phyloP scores from a whole-genome alignment of 2,329 filamentous ascomycete genomes.

The Trichothecium roseum region DNA sequence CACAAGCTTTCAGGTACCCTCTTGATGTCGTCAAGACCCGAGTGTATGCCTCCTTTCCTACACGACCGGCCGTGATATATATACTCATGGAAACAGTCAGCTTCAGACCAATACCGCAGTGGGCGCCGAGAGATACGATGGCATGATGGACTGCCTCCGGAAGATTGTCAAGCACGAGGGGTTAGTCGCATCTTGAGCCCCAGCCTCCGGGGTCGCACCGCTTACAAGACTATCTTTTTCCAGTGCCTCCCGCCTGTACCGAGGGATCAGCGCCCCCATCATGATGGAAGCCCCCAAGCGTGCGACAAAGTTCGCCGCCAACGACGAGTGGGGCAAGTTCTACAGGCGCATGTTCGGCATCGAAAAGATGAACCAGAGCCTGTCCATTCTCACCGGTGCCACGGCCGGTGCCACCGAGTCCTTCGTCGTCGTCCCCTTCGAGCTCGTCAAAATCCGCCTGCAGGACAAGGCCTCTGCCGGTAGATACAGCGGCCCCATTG shows the following conservation, averaged over 20 bases:
- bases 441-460: conserved; percentile 95
- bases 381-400: conserved; percentile 88
- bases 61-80: background rate
- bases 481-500: conserved; percentile 75
- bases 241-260: conserved; percentile 83
- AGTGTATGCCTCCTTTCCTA: conserved; percentile 48
- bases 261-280: conserved; percentile 90
- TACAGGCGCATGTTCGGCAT: conserved; percentile 82
- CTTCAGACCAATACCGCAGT: conserved; percentile 65
- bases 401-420: conserved; percentile 91
- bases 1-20: conserved; percentile 70
- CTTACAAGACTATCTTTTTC: conserved; percentile 3
- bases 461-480: conserved; percentile 90
- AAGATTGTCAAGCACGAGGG: conserved; percentile 97
- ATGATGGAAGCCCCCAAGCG: conserved; percentile 93
- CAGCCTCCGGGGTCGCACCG: background rate
- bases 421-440: conserved; percentile 96
- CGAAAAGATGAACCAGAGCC: conserved; percentile 78
- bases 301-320: conserved; percentile 97
- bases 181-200: conserved; percentile 36
- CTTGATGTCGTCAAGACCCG: conserved; percentile 97
- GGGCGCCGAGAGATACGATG: conserved; percentile 80
- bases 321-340: conserved; percentile 95
- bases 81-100: conserved; percentile 46
- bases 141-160: conserved; percentile 95